These are phyloP conservation scores for Diaporthe sp. DNA, from an alignment of 2,329 filamentous ascomycete genomes.

Conservation along the genomic window DNA sequence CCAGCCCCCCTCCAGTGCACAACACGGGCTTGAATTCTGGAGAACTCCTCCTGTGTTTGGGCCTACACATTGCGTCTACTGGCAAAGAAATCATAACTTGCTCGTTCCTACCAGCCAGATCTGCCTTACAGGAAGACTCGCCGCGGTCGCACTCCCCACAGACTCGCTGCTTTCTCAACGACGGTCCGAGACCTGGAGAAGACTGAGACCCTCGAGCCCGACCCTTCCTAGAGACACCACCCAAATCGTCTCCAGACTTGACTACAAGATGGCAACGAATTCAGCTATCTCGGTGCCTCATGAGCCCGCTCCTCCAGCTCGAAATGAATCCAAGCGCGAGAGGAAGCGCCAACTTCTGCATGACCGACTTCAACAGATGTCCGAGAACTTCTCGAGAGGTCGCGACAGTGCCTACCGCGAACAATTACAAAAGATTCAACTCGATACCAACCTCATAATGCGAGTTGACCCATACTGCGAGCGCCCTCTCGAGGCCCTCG, in stretches of 20 bases:
- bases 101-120: neutral
- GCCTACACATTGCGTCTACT: neutral
- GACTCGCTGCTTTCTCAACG: neutral
- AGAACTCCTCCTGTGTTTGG: neutral
- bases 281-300: constrained; percentile 30
- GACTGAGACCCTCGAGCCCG: neutral
- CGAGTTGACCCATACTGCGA: constrained; percentile 84
- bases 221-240: neutral
- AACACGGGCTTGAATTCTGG: neutral
- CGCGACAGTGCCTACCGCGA: constrained; percentile 88
- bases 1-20: constrained; percentile 20
- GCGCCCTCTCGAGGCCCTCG: constrained; percentile 59
- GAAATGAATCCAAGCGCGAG: constrained; percentile 81
- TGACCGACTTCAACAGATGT: constrained; percentile 83
- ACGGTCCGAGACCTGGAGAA: neutral
- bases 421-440: constrained; percentile 91
- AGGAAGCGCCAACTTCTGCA: constrained; percentile 87
- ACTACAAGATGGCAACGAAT: constrained; percentile 41
- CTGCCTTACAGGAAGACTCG: neutral
- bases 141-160: neutral
- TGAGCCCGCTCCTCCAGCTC: constrained; percentile 34
- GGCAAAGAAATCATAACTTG: neutral
- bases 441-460: constrained; percentile 88
- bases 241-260: no score
- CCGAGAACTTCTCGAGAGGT: constrained; percentile 83